Conservation (phyloP, 306 rosid genomes). For the Acacia crassicarpa region DNA sequence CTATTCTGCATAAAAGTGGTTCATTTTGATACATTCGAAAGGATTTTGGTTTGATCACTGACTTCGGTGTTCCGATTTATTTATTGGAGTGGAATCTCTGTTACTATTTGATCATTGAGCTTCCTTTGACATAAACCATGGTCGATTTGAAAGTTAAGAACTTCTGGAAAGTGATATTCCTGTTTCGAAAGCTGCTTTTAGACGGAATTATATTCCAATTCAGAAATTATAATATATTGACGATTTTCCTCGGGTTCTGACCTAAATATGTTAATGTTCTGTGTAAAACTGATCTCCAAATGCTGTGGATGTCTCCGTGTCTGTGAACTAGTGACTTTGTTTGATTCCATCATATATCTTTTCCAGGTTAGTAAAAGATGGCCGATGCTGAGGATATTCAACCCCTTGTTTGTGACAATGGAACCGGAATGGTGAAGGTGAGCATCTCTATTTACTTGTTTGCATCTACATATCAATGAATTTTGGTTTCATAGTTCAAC, state of each 20-base stretch:
- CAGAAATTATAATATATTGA: not conserved
- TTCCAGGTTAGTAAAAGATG: constrained; percentile 60
- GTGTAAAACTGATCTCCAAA: constrained; percentile 5
- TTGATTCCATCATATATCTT: not conserved
- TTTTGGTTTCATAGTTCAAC: not conserved
- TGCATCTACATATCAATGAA: not conserved
- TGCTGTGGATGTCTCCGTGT: not conserved
- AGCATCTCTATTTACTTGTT: not conserved
- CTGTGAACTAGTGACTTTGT: not conserved
- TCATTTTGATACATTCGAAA: not conserved
- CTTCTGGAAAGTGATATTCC: not conserved
- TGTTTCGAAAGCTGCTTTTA: not conserved
- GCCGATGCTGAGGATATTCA: constrained; percentile 95
- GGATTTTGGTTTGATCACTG: constrained; percentile 5
- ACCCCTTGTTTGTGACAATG: constrained; percentile 98
- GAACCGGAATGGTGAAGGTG: constrained; percentile 99
- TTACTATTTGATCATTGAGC: not conserved
- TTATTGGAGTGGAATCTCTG: constrained; percentile 25
- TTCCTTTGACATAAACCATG: not conserved
- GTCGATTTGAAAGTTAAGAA: not conserved
- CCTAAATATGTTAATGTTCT: not conserved
- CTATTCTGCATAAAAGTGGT: not conserved
- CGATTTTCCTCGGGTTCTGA: not conserved
- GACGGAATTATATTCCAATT: not conserved
- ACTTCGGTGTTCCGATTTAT: constrained; percentile 39